Evolutionary conservation across 2,329 filamentous ascomycete species (phyloP).

Genomic region (Phaeosphaeria sp.): DNA sequence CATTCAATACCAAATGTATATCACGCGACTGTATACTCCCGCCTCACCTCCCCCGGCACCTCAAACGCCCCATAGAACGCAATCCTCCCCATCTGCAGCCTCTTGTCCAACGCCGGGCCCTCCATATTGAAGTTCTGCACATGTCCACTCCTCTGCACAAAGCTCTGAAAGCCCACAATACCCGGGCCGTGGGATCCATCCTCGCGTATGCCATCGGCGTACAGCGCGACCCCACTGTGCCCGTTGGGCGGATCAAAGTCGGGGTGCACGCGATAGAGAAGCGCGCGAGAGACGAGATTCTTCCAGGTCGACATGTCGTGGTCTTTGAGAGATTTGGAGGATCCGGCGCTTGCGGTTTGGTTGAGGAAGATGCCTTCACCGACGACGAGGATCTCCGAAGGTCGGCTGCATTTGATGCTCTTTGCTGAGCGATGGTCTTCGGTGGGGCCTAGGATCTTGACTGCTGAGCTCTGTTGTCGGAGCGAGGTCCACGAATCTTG

Average conservation of each 20-base stretch:
- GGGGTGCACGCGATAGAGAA: constrained; percentile 24
- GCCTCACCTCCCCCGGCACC: constrained; percentile 24
- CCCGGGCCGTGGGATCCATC: constrained; percentile 21
- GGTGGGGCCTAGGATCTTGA: constrained; percentile 21
- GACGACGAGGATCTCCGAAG: constrained; percentile 21
- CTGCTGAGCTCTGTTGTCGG: constrained; percentile 12
- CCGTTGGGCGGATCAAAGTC: constrained; percentile 30
- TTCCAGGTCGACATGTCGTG: constrained; percentile 21
- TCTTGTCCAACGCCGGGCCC: constrained; percentile 15
- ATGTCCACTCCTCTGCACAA: constrained; percentile 22
- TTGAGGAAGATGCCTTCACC: constrained; percentile 29
- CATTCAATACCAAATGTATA: background rate
- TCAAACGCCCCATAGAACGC: constrained; percentile 32
- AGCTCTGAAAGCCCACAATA: constrained; percentile 29
- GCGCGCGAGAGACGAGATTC: constrained; percentile 19
- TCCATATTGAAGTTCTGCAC: constrained; percentile 28
- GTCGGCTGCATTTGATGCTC: constrained; percentile 12
- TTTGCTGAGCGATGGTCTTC: constrained; percentile 14
- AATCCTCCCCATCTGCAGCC: constrained; percentile 22
- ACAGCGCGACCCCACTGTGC: constrained; percentile 29
- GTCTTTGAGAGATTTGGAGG: constrained; percentile 10
- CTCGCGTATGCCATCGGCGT: constrained; percentile 21
- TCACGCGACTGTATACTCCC: constrained; percentile 17
- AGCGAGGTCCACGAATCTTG: constrained; percentile 15
- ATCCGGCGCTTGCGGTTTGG: constrained; percentile 8